Conservation (phyloP, 2,329 filamentous ascomycete species). For the Fusarium sp. region DNA sequence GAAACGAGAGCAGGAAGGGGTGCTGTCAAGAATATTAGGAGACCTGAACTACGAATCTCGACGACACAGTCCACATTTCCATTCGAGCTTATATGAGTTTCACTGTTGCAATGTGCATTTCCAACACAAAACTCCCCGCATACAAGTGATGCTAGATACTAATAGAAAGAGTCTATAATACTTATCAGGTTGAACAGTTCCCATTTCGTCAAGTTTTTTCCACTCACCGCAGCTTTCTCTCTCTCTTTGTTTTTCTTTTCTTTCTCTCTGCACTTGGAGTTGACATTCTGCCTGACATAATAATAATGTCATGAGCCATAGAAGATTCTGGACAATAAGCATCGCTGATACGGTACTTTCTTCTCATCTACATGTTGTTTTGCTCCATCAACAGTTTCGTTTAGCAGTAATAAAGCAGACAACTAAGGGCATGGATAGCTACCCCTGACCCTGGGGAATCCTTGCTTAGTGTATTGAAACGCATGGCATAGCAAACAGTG, state of each 20-base stretch:
- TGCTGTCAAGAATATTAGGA: background rate
- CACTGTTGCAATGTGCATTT: too few species aligned
- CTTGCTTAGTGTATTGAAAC: constrained; percentile 14
- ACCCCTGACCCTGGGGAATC: constrained; percentile 10
- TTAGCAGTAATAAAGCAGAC: background rate
- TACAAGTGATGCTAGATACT: background rate
- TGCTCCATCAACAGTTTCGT: background rate
- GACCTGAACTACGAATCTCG: background rate
- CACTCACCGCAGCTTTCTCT: background rate
- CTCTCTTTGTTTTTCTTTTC: too few species aligned
- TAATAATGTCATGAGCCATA: background rate
- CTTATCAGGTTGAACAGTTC: background rate
- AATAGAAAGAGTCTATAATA: background rate
- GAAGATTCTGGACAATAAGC: background rate
- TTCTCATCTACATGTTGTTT: background rate
- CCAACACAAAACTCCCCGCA: background rate
- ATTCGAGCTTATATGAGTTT: background rate
- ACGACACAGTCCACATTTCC: background rate
- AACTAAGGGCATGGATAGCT: constrained; percentile 9
- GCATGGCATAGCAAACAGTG: constrained; percentile 6
- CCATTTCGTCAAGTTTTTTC: background rate
- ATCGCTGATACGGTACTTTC: background rate
- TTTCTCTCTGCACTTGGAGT: background rate
- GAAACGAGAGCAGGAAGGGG: background rate
- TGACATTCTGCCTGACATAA: background rate